A percentile compares a stretch with the other conserved stretches of the same genome.
Conservation (phyloP, 2,329 filamentous ascomycete species). For the Penicillium sp. region DNA sequence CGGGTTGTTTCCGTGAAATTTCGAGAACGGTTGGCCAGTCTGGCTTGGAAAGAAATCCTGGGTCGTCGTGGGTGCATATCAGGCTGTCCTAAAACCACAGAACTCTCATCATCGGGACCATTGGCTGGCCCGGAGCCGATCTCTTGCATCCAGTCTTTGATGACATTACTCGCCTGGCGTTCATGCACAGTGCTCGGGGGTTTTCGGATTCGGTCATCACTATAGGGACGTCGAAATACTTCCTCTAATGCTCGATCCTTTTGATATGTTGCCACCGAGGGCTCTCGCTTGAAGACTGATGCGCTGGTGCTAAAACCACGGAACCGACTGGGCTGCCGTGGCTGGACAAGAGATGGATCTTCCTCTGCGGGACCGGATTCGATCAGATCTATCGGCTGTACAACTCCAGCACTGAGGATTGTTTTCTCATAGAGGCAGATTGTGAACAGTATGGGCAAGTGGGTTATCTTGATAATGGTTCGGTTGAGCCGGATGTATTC, state of each 20-base stretch:
- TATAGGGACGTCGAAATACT: constrained; percentile 72
- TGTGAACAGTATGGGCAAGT: constrained; percentile 78
- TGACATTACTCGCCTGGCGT: constrained; percentile 72
- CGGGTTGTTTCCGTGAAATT: constrained; percentile 51
- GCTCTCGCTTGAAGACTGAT: constrained; percentile 64
- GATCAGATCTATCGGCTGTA: constrained; percentile 81
- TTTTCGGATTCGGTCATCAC: constrained; percentile 57
- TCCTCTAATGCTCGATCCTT: constrained; percentile 89
- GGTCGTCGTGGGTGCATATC: constrained; percentile 52
- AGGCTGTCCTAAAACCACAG: constrained; percentile 55
- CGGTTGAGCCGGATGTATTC: constrained; percentile 83
- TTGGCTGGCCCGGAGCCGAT: constrained; percentile 54
- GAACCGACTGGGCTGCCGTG: constrained; percentile 53
- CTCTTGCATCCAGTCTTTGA: constrained; percentile 84
- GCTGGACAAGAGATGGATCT: constrained; percentile 53
- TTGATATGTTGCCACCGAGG: constrained; percentile 81
- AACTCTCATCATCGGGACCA: constrained; percentile 59
- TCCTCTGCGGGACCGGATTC: constrained; percentile 60
- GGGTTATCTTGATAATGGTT: constrained; percentile 85
- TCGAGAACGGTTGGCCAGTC: constrained; percentile 31
- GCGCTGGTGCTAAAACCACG: constrained; percentile 70
- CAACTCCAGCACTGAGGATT: constrained; percentile 69
- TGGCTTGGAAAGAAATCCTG: constrained; percentile 47
- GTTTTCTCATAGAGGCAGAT: constrained; percentile 86
- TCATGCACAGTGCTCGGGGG: constrained; percentile 58